Percentiles rank a stretch among this genome's conserved stretches.
These are phyloP conservation scores for Suillus tomentosus DNA, from an alignment of 768 basidiomycete species.

Conservation along the genomic window DNA sequence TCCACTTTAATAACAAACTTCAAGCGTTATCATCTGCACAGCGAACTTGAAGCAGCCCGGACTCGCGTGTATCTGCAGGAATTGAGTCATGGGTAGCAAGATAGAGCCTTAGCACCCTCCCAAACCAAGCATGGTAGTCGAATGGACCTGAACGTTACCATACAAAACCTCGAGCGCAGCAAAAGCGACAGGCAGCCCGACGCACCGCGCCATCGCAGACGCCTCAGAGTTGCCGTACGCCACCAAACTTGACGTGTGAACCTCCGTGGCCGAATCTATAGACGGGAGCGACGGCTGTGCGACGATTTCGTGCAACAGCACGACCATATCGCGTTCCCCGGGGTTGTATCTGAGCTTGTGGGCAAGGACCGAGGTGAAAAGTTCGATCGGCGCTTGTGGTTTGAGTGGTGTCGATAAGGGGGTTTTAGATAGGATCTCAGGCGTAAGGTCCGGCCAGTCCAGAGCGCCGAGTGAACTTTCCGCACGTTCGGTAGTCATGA, in stretches of 20 bases:
- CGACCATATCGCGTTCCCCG: slow-evolving; percentile 81
- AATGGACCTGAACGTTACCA: slow-evolving; percentile 43
- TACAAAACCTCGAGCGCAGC: slow-evolving; percentile 74
- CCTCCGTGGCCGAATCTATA: slow-evolving; percentile 38
- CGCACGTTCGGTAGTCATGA: slow-evolving; percentile 22
- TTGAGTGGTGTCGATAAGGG: slow-evolving; percentile 39
- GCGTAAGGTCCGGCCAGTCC: slow-evolving; percentile 36
- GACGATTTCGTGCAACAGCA: slow-evolving; percentile 83
- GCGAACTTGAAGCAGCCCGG: neutral
- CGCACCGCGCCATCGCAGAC: slow-evolving; percentile 90
- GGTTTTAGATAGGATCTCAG: neutral
- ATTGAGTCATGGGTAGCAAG: too few relatives aligned
- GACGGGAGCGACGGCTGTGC: slow-evolving; percentile 31
- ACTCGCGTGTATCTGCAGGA: too few relatives aligned
- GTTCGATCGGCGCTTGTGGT: slow-evolving; percentile 65
- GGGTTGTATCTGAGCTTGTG: slow-evolving; percentile 69
- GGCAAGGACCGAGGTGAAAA: slow-evolving; percentile 72
- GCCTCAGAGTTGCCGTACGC: slow-evolving; percentile 57
- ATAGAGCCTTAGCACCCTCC: too few relatives aligned
- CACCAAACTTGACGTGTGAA: slow-evolving; percentile 68
- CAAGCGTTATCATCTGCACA: neutral
- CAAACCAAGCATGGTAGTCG: too few relatives aligned
- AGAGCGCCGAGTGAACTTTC: slow-evolving; percentile 43
- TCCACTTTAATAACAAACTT: neutral
- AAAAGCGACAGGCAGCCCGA: slow-evolving; percentile 85